These are phyloP conservation scores for Kluyveromyces sp. DNA, from an alignment of 1,139 yeast genomes.

Conservation along the genomic window DNA sequence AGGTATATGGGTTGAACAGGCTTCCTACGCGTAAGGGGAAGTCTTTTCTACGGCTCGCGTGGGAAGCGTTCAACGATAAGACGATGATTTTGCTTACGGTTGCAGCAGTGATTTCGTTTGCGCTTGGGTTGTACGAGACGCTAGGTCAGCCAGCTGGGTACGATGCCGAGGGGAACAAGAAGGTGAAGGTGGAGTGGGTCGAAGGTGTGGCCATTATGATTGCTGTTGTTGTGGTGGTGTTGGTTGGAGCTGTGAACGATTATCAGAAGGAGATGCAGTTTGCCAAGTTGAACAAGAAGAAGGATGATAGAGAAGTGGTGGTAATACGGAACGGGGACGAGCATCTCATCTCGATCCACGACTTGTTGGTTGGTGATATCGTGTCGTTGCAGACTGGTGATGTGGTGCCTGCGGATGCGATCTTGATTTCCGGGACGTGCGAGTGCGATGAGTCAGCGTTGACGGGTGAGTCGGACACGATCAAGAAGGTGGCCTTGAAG, in stretches of 20 bases:
- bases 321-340: conserved; percentile 72
- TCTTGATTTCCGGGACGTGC: conserved; percentile 64
- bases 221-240: conserved; percentile 82
- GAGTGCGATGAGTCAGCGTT: conserved; percentile 89
- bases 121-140: conserved; percentile 86
- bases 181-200: conserved; percentile 91
- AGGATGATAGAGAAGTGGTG: conserved; percentile 74
- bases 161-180: conserved; percentile 66
- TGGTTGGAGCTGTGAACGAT: conserved; percentile 92
- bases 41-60: conserved; percentile 59
- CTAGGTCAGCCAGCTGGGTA: conserved; percentile 73
- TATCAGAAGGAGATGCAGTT: conserved; percentile 95
- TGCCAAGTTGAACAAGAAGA: conserved; percentile 75
- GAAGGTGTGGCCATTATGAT: conserved; percentile 97
- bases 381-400: conserved; percentile 87
- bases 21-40: conserved; percentile 66
- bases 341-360: conserved; percentile 61
- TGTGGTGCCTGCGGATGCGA: conserved; percentile 81
- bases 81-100: conserved; percentile 74
- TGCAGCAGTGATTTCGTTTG: conserved; percentile 84
- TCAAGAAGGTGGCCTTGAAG: conserved; percentile 54
- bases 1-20: conserved; percentile 56
- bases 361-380: conserved; percentile 80
- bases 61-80: conserved; percentile 85
- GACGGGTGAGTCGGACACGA: conserved; percentile 88